Conservation (phyloP, 768 basidiomycete genomes). For the Collybia nuda region DNA sequence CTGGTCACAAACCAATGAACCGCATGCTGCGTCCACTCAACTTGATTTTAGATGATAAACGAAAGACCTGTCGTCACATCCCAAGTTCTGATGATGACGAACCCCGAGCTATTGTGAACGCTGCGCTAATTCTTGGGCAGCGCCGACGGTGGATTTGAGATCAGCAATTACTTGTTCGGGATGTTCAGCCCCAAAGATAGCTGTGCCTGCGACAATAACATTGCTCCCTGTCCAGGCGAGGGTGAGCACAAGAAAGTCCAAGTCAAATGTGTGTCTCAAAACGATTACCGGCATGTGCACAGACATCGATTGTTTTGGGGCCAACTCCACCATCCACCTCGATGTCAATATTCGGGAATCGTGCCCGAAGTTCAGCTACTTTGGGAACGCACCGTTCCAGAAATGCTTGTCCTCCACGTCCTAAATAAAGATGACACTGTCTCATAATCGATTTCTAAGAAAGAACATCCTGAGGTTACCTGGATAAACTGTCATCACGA, state of each 20-base stretch:
- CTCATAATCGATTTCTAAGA: background rate
- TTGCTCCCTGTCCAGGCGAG: slow-evolving; percentile 78
- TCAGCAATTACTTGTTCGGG: slow-evolving; percentile 76
- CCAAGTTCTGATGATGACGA: too few species aligned
- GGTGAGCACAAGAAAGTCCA: background rate
- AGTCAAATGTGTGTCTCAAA: background rate
- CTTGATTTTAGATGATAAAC: too few species aligned
- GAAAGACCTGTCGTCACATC: too few species aligned
- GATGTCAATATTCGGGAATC: slow-evolving; percentile 94
- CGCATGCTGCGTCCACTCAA: too few species aligned
- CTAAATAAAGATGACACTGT: slow-evolving; percentile 36
- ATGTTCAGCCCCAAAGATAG: slow-evolving; percentile 82
- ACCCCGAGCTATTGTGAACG: background rate
- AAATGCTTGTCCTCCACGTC: slow-evolving; percentile 96
- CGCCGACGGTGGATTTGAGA: slow-evolving; percentile 69
- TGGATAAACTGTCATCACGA: slow-evolving; percentile 98
- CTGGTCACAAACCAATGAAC: too few species aligned
- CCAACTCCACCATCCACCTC: slow-evolving; percentile 99
- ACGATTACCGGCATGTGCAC: slow-evolving; percentile 80
- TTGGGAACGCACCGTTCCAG: slow-evolving; percentile 90
- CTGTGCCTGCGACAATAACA: slow-evolving; percentile 97
- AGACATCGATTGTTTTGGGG: slow-evolving; percentile 81
- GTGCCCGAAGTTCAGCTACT: slow-evolving; percentile 82
- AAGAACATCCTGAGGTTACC: slow-evolving; percentile 38
- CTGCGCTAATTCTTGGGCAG: slow-evolving; percentile 52